Conservation (phyloP, 768 basidiomycete genomes). For the Chalciporus sphaerocephalus region DNA sequence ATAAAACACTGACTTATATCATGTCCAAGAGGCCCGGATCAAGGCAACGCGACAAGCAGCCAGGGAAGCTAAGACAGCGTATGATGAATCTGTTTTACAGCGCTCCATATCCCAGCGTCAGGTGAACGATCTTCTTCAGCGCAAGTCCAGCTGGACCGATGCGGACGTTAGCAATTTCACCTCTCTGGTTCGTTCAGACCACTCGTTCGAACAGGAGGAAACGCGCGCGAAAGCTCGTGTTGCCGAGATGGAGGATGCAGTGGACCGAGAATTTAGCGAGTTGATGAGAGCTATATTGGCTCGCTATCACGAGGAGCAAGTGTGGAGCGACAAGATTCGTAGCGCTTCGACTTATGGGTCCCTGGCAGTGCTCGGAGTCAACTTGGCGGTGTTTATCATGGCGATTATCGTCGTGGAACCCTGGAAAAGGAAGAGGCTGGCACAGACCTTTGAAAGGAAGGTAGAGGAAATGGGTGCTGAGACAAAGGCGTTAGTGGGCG, state of each 20-base stretch:
- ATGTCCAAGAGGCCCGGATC: conserved; percentile 65
- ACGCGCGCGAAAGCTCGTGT: conserved; percentile 61
- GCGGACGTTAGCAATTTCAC: conserved; percentile 86
- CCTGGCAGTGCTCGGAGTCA: conserved; percentile 78
- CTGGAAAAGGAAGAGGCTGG: conserved; percentile 86
- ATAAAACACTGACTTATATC: conserved; percentile 9
- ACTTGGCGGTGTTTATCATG: conserved; percentile 83
- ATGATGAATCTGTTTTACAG: conserved; percentile 73
- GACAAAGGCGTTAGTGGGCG: conserved; percentile 42
- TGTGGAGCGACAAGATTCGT: conserved; percentile 99
- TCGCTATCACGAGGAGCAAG: conserved; percentile 96
- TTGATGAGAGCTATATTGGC: conserved; percentile 86
- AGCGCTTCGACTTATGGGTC: conserved; percentile 93
- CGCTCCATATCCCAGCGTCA: conserved; percentile 89
- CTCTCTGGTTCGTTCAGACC: conserved; percentile 84
- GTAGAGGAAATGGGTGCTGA: conserved; percentile 51
- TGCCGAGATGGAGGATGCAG: conserved; percentile 66
- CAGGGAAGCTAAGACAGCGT: conserved; percentile 64
- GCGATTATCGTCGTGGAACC: conserved; percentile 93
- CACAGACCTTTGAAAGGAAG: conserved; percentile 85
- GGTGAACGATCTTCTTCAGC: conserved; percentile 90
- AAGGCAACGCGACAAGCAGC: conserved; percentile 62
- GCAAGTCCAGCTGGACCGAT: conserved; percentile 93
- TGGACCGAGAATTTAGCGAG: conserved; percentile 83
- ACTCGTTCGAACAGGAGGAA: conserved; percentile 80